A percentile compares a stretch with the other conserved stretches of the same genome.
phyloP scores from a whole-genome alignment of 805 yeast genomes.

The Myxozyma geophila region DNA sequence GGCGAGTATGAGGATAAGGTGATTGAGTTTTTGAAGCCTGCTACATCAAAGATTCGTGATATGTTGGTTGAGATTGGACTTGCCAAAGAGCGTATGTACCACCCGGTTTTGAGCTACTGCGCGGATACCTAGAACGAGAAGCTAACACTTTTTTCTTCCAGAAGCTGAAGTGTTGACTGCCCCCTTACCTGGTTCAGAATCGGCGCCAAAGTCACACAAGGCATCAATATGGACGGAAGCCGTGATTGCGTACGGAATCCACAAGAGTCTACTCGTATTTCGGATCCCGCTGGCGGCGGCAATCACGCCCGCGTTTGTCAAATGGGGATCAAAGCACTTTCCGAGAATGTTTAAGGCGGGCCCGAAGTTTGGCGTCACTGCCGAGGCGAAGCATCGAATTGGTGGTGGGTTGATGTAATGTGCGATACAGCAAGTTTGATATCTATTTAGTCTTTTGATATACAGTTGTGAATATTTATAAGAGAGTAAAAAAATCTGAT shows the following conservation, averaged over 20 bases:
- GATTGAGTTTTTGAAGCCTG: constrained; percentile 20
- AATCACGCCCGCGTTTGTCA: constrained; percentile 80
- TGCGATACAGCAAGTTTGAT: neutral
- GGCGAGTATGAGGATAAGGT: constrained; percentile 60
- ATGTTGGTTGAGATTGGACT: constrained; percentile 12
- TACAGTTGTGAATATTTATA: neutral
- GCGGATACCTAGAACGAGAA: too few relatives aligned
- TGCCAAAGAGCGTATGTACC: constrained; percentile 3
- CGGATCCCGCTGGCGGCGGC: constrained; percentile 92
- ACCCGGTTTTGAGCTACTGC: neutral
- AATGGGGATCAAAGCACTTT: constrained; percentile 83
- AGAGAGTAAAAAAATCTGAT: neutral
- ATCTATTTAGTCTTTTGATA: neutral
- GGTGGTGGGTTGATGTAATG: constrained; percentile 26
- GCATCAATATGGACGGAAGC: constrained; percentile 74
- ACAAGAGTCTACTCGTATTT: constrained; percentile 75
- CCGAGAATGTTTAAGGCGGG: constrained; percentile 21
- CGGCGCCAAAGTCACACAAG: constrained; percentile 36
- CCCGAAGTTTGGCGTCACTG: constrained; percentile 25
- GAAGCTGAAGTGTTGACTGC: constrained; percentile 1
- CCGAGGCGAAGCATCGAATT: constrained; percentile 26
- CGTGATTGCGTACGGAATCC: constrained; percentile 89
- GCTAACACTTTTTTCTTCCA: neutral
- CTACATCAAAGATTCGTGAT: constrained; percentile 6
- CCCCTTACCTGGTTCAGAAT: constrained; percentile 29